Base-by-base conservation (phyloP, 202 grass and related monocot species). In the Eragrostis tef region DNA sequence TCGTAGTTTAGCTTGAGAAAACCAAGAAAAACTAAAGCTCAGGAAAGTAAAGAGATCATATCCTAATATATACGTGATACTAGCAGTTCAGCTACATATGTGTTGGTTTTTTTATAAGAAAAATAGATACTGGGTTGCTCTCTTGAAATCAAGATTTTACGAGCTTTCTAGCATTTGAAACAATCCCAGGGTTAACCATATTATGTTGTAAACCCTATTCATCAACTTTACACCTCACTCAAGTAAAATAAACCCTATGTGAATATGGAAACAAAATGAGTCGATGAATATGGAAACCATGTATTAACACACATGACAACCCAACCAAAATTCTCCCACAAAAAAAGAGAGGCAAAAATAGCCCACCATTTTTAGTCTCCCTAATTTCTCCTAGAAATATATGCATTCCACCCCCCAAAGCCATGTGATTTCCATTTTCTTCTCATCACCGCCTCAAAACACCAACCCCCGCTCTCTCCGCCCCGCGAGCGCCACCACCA, bases 311-410 rank as follows among this genome's bases (percentile, higher is more conserved):
- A 67, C 67, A 66, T 65, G 75, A 0, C 47, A 66, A 39, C 49
- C 0, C 19, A 39, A 0, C 57, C 17, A 80, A 67, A 66, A 2
- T 49, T 50, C 22, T 16, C 64, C 59, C 59, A 73, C 25, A 82
- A 66, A 79, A 79, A 31, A 31, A 31, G 29, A 31, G 29, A 68
- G 79, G 59, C 59, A 62, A 73, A 86, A 67, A 83, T 79, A 79
- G 83, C 50, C 43, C n/a, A 54, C 83, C 87, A 89, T 63, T 86
- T 89, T 86, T 89, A 89, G 87, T 67, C 83, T 58, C 66, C 46
- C 57, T 81, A 73, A 71, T 51, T 56, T 85, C 47, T 77, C 56
- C 71, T 31, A 42, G 27, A 29, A 62, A 73, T 82, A 77, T 89
- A 78, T 82, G 51, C 79, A 73, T 0, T 8, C 59, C 66, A 51